phyloP scores from a whole-genome alignment of 1,284 basidiomycete genomes.

The Pseudozyma tsukubaensis region DNA sequence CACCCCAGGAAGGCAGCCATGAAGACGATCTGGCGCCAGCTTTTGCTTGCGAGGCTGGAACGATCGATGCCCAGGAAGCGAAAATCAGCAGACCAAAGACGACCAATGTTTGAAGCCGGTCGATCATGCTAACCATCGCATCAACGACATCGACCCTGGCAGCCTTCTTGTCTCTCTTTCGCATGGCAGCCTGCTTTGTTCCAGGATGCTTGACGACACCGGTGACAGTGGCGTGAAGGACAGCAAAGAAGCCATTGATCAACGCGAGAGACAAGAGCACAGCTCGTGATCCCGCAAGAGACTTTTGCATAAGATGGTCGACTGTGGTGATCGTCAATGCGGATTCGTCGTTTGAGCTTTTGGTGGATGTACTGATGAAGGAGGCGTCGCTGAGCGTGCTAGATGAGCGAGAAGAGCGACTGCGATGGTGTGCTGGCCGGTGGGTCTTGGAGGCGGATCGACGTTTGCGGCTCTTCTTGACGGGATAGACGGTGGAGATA shows the following conservation, averaged over 20 bases:
- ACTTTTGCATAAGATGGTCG: constrained; percentile 12
- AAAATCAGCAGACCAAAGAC: constrained; percentile 31
- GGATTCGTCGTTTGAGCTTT: background rate
- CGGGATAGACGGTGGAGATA: constrained; percentile 4
- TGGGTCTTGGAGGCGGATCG: constrained; percentile 11
- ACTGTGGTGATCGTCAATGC: background rate
- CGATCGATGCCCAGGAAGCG: constrained; percentile 27
- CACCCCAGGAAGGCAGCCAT: constrained; percentile 14
- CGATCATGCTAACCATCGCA: constrained; percentile 21
- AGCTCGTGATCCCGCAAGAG: constrained; percentile 7
- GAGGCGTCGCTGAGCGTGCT: constrained; percentile 7
- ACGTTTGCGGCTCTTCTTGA: constrained; percentile 11
- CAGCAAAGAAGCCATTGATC: constrained; percentile 27
- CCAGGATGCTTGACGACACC: constrained; percentile 1
- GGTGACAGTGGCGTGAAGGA: constrained; percentile 13
- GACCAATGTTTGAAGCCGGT: constrained; percentile 32
- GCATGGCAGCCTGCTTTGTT: background rate
- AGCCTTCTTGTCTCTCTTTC: background rate
- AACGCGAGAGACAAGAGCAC: constrained; percentile 25
- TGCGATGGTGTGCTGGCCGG: constrained; percentile 18
- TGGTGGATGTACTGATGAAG: background rate
- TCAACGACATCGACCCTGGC: constrained; percentile 14
- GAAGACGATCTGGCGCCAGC: background rate
- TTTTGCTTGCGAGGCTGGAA: background rate
- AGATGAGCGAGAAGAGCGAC: constrained; percentile 18